These are phyloP conservation scores for Sungouiella thailandica DNA, from an alignment of 805 yeast genomes.

Conservation along the genomic window DNA sequence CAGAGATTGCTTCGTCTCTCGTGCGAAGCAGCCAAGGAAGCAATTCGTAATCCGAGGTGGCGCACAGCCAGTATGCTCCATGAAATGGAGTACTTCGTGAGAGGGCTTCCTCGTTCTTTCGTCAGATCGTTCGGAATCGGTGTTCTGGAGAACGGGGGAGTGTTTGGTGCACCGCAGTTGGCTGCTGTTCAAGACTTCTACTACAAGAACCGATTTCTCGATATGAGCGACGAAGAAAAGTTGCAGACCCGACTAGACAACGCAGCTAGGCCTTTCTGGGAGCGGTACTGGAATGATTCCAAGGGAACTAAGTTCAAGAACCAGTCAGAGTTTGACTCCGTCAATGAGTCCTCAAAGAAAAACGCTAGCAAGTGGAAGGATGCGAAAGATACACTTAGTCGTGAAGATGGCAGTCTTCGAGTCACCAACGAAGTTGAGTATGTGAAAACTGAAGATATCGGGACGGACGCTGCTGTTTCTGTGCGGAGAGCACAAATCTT, in stretches of 20 bases:
- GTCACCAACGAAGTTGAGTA: background rate
- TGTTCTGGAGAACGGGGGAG: slow-evolving; percentile 19
- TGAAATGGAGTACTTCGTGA: slow-evolving; percentile 58
- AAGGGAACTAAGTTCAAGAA: slow-evolving; percentile 33
- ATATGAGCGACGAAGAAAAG: slow-evolving; percentile 21
- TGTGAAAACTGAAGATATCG: slow-evolving; percentile 27
- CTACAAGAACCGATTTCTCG: slow-evolving; percentile 46
- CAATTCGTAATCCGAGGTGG: slow-evolving; percentile 54
- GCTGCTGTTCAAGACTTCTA: slow-evolving; percentile 47
- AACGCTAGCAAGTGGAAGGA: background rate
- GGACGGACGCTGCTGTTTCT: background rate
- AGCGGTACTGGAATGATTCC: slow-evolving; percentile 44
- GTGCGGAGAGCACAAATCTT: slow-evolving; percentile 31
- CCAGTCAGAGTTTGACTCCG: too few relatives aligned
- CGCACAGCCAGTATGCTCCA: slow-evolving; percentile 52
- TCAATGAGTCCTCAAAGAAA: slow-evolving; percentile 18
- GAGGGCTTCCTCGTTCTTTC: slow-evolving; percentile 40
- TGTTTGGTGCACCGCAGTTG: slow-evolving; percentile 60
- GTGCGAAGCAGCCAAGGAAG: slow-evolving; percentile 41
- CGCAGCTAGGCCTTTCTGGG: slow-evolving; percentile 47
- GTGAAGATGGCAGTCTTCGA: background rate
- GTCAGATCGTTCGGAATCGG: slow-evolving; percentile 43
- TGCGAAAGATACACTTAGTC: background rate
- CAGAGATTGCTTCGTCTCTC: slow-evolving; percentile 38
- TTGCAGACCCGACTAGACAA: slow-evolving; percentile 28